Percentiles rank a stretch among this genome's conserved stretches.
phyloP scores from a whole-genome alignment of 2,329 filamentous ascomycete species.

The Ophiostoma perfectum region DNA sequence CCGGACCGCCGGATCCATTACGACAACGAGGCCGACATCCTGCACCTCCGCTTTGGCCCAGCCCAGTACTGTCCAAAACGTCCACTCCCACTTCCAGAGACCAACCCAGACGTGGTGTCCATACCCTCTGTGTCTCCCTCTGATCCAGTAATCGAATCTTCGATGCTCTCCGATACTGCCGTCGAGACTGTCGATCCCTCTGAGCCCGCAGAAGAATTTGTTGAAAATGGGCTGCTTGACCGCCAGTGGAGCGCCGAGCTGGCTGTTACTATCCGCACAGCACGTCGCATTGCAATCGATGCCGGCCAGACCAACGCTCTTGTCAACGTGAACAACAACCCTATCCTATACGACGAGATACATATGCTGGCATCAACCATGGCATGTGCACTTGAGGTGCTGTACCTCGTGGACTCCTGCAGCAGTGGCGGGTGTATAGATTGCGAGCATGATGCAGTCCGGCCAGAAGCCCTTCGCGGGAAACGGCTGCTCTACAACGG shows the following conservation, averaged over 20 bases:
- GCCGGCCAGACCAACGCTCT: constrained; percentile 28
- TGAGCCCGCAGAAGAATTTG: neutral
- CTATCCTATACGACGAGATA: constrained; percentile 30
- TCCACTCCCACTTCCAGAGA: neutral
- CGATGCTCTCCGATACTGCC: too few relatives aligned
- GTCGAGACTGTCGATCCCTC: too few relatives aligned
- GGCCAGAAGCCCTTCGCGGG: neutral
- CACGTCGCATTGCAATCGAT: constrained; percentile 31
- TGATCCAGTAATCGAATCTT: too few relatives aligned
- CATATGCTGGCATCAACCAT: constrained; percentile 31
- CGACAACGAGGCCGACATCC: constrained; percentile 29
- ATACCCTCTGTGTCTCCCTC: too few relatives aligned
- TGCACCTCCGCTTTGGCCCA: constrained; percentile 30
- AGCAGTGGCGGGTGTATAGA: constrained; percentile 19
- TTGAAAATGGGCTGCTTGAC: constrained; percentile 26
- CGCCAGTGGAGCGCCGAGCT: constrained; percentile 33
- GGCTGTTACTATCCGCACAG: constrained; percentile 29
- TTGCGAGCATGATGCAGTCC: constrained; percentile 7
- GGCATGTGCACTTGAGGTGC: constrained; percentile 28
- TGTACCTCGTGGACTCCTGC: constrained; percentile 33
- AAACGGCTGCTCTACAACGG: neutral
- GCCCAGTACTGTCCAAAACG: constrained; percentile 15
- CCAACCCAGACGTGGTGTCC: too few relatives aligned
- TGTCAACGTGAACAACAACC: constrained; percentile 17
- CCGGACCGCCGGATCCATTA: constrained; percentile 28